Conservation (phyloP, 345 rosid genomes). For the Cochlearia excelsa region DNA sequence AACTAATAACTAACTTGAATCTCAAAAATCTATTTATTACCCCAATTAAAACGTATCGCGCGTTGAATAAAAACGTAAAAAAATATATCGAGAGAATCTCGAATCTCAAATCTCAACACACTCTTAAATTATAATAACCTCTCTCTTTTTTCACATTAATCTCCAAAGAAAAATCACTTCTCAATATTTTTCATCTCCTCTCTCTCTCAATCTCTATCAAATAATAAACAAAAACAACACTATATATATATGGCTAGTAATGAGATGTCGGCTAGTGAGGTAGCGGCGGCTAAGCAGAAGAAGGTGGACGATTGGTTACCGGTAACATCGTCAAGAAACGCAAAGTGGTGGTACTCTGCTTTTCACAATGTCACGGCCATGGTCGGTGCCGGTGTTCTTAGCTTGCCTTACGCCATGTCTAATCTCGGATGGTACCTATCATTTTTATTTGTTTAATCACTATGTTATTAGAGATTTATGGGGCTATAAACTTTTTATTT, state of each 20-base stretch:
- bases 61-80: background rate
- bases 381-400: constrained; percentile 37
- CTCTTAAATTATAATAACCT: background rate
- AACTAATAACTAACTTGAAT: constrained; percentile 15
- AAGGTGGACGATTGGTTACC: constrained; percentile 58
- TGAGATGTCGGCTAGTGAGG: constrained; percentile 21
- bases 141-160: no score
- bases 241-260: background rate
- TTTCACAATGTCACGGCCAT: constrained; percentile 61
- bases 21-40: constrained; percentile 4
- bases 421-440: constrained; percentile 53
- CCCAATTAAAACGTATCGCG: no score
- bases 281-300: constrained; percentile 32
- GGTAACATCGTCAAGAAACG: constrained; percentile 55
- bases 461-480: no score
- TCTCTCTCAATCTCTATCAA: background rate
- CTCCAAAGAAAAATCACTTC: no score
- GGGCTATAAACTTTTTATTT: no score
- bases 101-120: constrained; percentile 1
- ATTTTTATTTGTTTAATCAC: no score
- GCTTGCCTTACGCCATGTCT: constrained; percentile 68
- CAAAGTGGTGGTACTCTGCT: constrained; percentile 68
- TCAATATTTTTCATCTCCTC: background rate
- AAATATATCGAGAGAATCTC: background rate
- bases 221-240: background rate